Conservation (phyloP, 345 rosid genomes). For the Eutrema japonicum region DNA sequence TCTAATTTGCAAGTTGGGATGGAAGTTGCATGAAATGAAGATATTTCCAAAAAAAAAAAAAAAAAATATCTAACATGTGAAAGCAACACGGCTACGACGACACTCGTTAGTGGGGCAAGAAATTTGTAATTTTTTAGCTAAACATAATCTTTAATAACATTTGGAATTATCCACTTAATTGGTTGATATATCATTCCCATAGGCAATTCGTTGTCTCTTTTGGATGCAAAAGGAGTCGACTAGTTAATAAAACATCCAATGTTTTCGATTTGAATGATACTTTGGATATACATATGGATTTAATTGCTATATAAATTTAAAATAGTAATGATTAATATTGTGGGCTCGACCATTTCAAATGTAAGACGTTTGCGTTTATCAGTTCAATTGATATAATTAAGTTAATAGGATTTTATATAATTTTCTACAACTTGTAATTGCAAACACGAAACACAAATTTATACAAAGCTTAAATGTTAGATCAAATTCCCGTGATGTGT, state of each 20-base stretch:
- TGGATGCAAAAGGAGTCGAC: constrained; percentile 19
- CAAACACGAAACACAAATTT: not conserved
- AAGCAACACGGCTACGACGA: constrained; percentile 29
- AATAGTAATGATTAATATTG: not conserved
- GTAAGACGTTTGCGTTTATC: not conserved
- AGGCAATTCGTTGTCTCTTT: constrained; percentile 4
- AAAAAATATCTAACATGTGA: constrained; percentile 27
- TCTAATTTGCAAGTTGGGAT: constrained; percentile 27
- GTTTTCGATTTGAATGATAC: not conserved
- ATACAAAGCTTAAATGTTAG: not conserved
- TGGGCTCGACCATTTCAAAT: not conserved
- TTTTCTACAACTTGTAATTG: not conserved
- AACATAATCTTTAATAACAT: constrained; percentile 27
- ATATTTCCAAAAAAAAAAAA: constrained; percentile 8
- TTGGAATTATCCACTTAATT: constrained; percentile 19
- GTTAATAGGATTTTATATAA: not conserved
- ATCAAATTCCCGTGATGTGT: too few relatives aligned
- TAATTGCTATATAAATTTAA: not conserved
- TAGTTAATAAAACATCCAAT: constrained; percentile 1
- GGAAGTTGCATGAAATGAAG: constrained; percentile 26
- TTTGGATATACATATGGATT: not conserved
- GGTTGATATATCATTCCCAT: constrained; percentile 11
- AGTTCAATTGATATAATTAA: not conserved
- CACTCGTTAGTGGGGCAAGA: constrained; percentile 27
- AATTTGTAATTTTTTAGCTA: constrained; percentile 22